Conservation (phyloP, 2,329 filamentous ascomycete genomes). For the Pseudocercospora cruenta region DNA sequence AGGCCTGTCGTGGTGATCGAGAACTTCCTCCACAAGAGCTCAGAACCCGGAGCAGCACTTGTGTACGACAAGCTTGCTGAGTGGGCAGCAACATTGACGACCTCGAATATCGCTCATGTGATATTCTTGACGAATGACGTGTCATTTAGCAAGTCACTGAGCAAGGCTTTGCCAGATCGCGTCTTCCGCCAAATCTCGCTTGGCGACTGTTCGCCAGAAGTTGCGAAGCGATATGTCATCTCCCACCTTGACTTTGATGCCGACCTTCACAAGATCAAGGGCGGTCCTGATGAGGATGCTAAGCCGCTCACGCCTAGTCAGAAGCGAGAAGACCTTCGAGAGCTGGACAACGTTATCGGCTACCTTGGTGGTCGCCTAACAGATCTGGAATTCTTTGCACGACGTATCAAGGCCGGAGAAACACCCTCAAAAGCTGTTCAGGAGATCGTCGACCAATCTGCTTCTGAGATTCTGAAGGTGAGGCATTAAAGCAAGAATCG, state of each 20-base stretch:
- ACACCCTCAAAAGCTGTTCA: slow-evolving; percentile 77
- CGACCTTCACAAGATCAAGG: slow-evolving; percentile 33
- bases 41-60: slow-evolving; percentile 46
- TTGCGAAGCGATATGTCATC: slow-evolving; percentile 89
- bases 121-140: slow-evolving; percentile 91
- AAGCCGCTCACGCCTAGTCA: slow-evolving; percentile 52
- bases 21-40: slow-evolving; percentile 81
- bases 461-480: slow-evolving; percentile 81
- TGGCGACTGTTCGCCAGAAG: slow-evolving; percentile 79
- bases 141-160: slow-evolving; percentile 83
- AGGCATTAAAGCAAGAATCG: neutral
- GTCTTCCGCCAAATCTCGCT: slow-evolving; percentile 86
- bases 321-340: slow-evolving; percentile 61
- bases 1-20: slow-evolving; percentile 86
- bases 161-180: slow-evolving; percentile 84
- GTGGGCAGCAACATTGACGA: slow-evolving; percentile 83
- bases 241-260: slow-evolving; percentile 68
- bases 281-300: slow-evolving; percentile 43
- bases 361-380: slow-evolving; percentile 89
- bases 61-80: slow-evolving; percentile 67
- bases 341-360: slow-evolving; percentile 80
- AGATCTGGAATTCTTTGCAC: slow-evolving; percentile 91
- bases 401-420: slow-evolving; percentile 85
- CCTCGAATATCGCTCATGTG: slow-evolving; percentile 87
- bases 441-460: slow-evolving; percentile 86